Base-by-base conservation (phyloP, 2,329 filamentous ascomycete species). In the Daldinia sp. region DNA sequence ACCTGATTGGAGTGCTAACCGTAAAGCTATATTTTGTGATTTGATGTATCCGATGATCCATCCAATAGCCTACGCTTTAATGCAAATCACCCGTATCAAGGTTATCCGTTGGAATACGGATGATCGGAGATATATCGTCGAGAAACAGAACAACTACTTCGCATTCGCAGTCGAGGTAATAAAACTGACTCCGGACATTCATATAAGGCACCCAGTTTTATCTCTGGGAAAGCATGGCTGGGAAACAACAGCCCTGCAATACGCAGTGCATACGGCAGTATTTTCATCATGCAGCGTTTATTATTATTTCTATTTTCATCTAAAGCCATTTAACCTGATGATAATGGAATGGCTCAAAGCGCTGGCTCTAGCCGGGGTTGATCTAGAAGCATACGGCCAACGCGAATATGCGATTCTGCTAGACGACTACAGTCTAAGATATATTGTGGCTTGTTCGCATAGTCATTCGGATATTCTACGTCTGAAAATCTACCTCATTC, bases 1-100 rank as follows among this genome's bases (percentile, higher is more conserved):
- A 28, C 69, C 67, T 18, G 63, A 72, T 33, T 70, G 60, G 69
- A 65, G 30, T 15, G 53, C 18, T 1, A 18, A 60, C 13, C 26
- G 39, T n/a, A 28, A 48, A 12, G 37, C 41, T 4, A 10, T 69
- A 41, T 33, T 4, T 55, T 41, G 15, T 23, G 33, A 10, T 15
- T 6, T 26, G 4, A 7, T 2, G 4, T 13, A 41, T 20, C 10
- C 42, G 12, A 13, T 60, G 1, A 48, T 56, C 30, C n/a, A 5
- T 20, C 3, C 2, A n/a, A 26, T 28, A 6, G 44, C 23, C 15
- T 15, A 3, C 4, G 12, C 13, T 5, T n/a, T 48, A 30, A 20
- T 6, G 18, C n/a, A 1, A 6, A 7, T 20, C 2, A 7, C 33
- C 33, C 2, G 33, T 35, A 35, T 35, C 37, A 1, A 1, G 20